Conservation (phyloP, 495 filamentous ascomycete genomes). For the Bathelium albidoporum region DNA sequence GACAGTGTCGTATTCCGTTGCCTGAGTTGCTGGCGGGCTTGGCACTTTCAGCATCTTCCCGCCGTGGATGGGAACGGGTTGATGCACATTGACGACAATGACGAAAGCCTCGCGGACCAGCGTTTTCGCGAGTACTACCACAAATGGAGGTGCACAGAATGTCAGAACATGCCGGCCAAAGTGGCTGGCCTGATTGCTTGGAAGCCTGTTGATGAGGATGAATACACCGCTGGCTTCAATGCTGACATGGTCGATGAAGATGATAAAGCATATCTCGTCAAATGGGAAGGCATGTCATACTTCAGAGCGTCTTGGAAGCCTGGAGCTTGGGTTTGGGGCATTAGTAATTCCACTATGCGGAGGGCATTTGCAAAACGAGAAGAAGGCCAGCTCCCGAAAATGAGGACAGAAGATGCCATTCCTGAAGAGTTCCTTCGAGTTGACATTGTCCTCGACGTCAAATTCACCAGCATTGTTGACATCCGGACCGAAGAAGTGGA, state of each 20-base stretch:
- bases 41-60: constrained; percentile 73
- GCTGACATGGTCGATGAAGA: constrained; percentile 53
- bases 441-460: constrained; percentile 79
- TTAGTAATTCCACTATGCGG: constrained; percentile 51
- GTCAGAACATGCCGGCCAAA: constrained; percentile 46
- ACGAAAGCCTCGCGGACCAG: constrained; percentile 32
- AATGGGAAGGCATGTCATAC: constrained; percentile 73
- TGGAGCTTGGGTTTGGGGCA: constrained; percentile 82
- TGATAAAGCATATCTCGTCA: constrained; percentile 80
- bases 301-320: constrained; percentile 73
- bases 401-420: constrained; percentile 67
- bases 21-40: constrained; percentile 60
- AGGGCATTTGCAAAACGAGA: constrained; percentile 63
- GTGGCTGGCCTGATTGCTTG: constrained; percentile 73
- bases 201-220: constrained; percentile 52
- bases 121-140: constrained; percentile 52
- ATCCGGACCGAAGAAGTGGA: constrained; percentile 48
- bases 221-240: constrained; percentile 37
- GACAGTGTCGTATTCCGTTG: constrained; percentile 75
- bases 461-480: constrained; percentile 48
- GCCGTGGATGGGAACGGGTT: constrained; percentile 25
- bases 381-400: constrained; percentile 51
- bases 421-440: constrained; percentile 72
- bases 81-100: constrained; percentile 33
- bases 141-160: constrained; percentile 69